Base-by-base conservation (phyloP, 1,284 basidiomycete genomes). In the Mycena sp. region DNA sequence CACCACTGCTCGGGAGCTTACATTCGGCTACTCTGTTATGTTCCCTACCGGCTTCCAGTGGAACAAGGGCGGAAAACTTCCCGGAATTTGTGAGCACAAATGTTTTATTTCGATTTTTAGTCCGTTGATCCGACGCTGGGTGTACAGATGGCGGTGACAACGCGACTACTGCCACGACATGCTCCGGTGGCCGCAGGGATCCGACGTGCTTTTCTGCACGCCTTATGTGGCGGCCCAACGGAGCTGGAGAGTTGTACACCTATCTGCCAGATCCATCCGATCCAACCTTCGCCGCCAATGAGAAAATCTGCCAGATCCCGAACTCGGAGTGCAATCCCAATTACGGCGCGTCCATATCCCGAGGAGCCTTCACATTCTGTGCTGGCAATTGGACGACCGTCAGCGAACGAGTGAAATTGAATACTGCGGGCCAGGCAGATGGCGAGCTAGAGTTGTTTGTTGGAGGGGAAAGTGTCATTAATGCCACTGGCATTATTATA, bases 311-410 rank as follows among this genome's bases (percentile, higher is more conserved):
- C 77, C 71, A 78, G 29, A 77, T 84, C 4, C 86, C 87, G 1
- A 63, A 73, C 45, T 87, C 87, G 4, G 79, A 85, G 32, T 91
- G 89, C 79, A 85, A 89, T 73, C 76, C 82, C 17, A 80, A 77
- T 5, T 90, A 88, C 69, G 89, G 89, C 21, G 83, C 87, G 21
- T 87, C 86, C 37, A 80, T 93, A 68, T 87, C 85, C 23, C 86
- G 92, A 53, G 91, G 91, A 2, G 74, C 87, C 1, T 93, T 90
- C 83, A 72, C 68, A 6, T 93, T 89, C 76, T 75, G 82, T 14
- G 72, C 79, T 11, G 88, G 88, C 25, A 77, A 73, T 56, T 90
- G 89, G 87, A 88, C 85, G 32, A 82, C 83, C 46, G 76, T 90
- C 59, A 74, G 76, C 45, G 83, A 90, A 74, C 87, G 87, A 32